These are phyloP conservation scores for Hygrocybe coccinea DNA, from an alignment of 768 basidiomycete genomes.

Conservation along the genomic window DNA sequence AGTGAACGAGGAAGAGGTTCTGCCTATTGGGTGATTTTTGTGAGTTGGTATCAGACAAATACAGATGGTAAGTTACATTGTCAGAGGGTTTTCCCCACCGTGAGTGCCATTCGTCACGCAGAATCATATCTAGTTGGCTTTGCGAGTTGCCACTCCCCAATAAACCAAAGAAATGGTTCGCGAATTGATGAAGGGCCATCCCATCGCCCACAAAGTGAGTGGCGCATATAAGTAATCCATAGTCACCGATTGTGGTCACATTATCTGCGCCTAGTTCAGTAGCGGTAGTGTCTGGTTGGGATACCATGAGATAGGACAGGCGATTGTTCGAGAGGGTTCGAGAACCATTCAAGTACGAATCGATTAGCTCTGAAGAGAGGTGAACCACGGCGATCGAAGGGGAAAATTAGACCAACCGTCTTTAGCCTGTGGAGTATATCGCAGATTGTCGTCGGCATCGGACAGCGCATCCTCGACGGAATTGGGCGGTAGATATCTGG, in stretches of 20 bases:
- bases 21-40: slow-evolving; percentile 3
- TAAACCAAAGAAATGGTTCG: slow-evolving; percentile 72
- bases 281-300: slow-evolving; percentile 20
- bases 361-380: slow-evolving; percentile 48
- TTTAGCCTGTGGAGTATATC: slow-evolving; percentile 47
- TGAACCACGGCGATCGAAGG: not conserved
- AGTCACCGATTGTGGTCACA: slow-evolving; percentile 26
- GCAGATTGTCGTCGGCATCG: slow-evolving; percentile 45
- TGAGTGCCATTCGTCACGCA: slow-evolving; percentile 31
- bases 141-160: slow-evolving; percentile 39
- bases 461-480: slow-evolving; percentile 42
- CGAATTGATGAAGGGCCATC: slow-evolving; percentile 78
- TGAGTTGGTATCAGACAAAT: not conserved
- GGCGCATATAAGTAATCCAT: slow-evolving; percentile 67
- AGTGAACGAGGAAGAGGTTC: slow-evolving; percentile 35
- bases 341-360: slow-evolving; percentile 70
- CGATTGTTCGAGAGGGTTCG: slow-evolving; percentile 64
- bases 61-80: slow-evolving; percentile 14
- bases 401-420: slow-evolving; percentile 42
- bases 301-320: slow-evolving; percentile 62
- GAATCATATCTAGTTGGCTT: slow-evolving; percentile 25
- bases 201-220: slow-evolving; percentile 85
- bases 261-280: slow-evolving; percentile 14
- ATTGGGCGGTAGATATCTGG: slow-evolving; percentile 45
- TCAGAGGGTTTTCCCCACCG: slow-evolving; percentile 20